Base-by-base conservation (phyloP, 306 rosid genomes). In the Macrotyloma uniflorum region DNA sequence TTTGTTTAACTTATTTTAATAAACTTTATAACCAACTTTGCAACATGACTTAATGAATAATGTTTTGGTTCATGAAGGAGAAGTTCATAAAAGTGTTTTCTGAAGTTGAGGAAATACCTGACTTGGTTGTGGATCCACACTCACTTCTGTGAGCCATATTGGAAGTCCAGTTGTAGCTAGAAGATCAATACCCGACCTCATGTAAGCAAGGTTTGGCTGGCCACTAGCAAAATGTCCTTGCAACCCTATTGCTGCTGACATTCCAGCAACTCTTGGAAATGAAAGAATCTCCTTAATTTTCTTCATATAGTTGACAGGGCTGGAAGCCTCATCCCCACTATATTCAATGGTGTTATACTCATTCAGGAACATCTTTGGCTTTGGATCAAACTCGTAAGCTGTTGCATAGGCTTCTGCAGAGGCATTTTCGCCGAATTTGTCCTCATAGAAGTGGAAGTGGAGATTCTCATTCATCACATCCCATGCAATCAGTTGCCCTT, bases 381-480 rank as follows among this genome's bases (percentile, higher is more conserved):
- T 36, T 28, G 88, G 91, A 80, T 91, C 97, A 74, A 87, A 89
- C 58, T 78, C 79, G 76, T 84, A 86, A 80, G 94, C 89, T 69
- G 6, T 72, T 8, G 64, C 49, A 24, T 83, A 90, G 50, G 38
- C 80, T 43, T 5, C 79, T 45, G 86, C 89, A 46, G 97, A 90
- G 57, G 89, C 88, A 76, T 88, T 92, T 66, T 53, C 23, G 3
- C 91, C 89, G 0, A 88, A 81, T 2, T 83, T 83, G 18, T 87
- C 89, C 85, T 92, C 95, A 58, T 23, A 92, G 68, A 88, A 90
- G 10, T 81, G 81, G 79, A 84, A 92, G 79, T 92, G 97, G 30
- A 92, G 83, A 87, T 90, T 88, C 83, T 92, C 93, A 76, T 90
- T 90, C 64, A 92, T 70, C 28, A 92, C 97, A 82, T 92, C 97